Percentiles rank a stretch among this genome's conserved stretches.
Conservation (phyloP, 768 basidiomycete species). For the Vararia minispora region DNA sequence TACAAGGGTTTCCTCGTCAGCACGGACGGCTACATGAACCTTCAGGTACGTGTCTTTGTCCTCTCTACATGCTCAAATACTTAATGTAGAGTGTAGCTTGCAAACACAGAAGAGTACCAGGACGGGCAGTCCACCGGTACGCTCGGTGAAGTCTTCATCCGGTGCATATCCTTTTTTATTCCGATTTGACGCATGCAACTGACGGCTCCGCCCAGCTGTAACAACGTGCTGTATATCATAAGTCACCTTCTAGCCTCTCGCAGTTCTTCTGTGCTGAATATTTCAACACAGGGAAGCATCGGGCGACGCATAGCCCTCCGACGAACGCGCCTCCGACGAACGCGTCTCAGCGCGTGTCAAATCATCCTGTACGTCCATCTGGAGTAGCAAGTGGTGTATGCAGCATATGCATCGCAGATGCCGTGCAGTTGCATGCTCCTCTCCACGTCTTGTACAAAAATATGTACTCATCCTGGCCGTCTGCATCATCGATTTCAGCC, state of each 20-base stretch:
- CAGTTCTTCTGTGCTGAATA: neutral
- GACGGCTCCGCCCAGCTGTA: constrained; percentile 46
- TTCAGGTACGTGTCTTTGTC: constrained; percentile 54
- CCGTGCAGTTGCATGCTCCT: too few relatives aligned
- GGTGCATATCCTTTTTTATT: constrained; percentile 36
- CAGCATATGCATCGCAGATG: too few relatives aligned
- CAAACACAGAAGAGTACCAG: constrained; percentile 98
- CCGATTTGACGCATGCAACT: constrained; percentile 9
- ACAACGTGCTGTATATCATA: constrained; percentile 95
- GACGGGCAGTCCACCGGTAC: constrained; percentile 93
- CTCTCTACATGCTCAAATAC: neutral
- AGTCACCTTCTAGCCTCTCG: constrained; percentile 30
- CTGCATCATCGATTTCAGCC: too few relatives aligned
- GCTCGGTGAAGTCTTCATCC: constrained; percentile 97
- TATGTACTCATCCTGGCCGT: too few relatives aligned
- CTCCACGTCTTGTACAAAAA: too few relatives aligned
- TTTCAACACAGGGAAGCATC: constrained; percentile 12
- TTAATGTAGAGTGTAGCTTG: constrained; percentile 48
- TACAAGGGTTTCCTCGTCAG: constrained; percentile 99
- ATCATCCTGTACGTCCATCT: too few relatives aligned
- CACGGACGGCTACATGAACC: constrained; percentile 99
- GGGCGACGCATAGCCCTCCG: too few relatives aligned
- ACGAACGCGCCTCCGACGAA: too few relatives aligned
- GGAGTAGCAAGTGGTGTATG: too few relatives aligned
- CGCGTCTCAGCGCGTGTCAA: too few relatives aligned